Base-by-base conservation (phyloP, 805 yeast genomes). In the Ogataea pilisensis region DNA sequence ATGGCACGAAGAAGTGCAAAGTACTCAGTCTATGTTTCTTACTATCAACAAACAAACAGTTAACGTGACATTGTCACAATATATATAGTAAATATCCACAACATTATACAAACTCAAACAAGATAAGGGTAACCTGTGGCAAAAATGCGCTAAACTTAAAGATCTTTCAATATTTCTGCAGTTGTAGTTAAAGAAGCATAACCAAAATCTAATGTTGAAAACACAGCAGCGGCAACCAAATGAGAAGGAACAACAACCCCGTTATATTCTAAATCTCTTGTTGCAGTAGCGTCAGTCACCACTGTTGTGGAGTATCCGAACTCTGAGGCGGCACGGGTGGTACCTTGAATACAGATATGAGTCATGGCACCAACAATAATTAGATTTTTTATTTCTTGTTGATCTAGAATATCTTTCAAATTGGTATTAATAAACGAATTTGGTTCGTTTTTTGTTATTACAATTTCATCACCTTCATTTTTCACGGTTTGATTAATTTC, bases 291-390 rank as follows among this genome's bases (percentile, higher is more conserved):
- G n/a, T 40, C 43, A 4, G 35, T 17, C 5, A 40, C 36, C n/a
- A 40, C 35, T 6, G 43, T 40, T 6, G 27, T 18, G n/a, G 20
- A 17, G 32, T 24, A 40, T 3, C 43, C 43, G 9, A 40, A 35
- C 26, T 40, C 43, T 13, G 25, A 5, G 11, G 43, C 39, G 3
- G 35, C 39, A 22, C 43, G 35, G 13, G 20, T 27, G 6, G 43
- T 40, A 8, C 43, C 43, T 24, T 40, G 43, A 6, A 40, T 31
- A 31, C 43, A 40, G 16, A 31, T 35, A 19, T 40, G 43, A 3
- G 38, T 31, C 43, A 40, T 40, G 20, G 43, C 43, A 5, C 43
- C 43, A 11, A 40, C 43, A 12, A 40, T 17, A 25, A 35, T 18
- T 7, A 40, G 14, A 13, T 30, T 27, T 18, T 35, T 26, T 17